phyloP scores from a whole-genome alignment of 2,329 filamentous ascomycete species.

The Penicillium sp. region DNA sequence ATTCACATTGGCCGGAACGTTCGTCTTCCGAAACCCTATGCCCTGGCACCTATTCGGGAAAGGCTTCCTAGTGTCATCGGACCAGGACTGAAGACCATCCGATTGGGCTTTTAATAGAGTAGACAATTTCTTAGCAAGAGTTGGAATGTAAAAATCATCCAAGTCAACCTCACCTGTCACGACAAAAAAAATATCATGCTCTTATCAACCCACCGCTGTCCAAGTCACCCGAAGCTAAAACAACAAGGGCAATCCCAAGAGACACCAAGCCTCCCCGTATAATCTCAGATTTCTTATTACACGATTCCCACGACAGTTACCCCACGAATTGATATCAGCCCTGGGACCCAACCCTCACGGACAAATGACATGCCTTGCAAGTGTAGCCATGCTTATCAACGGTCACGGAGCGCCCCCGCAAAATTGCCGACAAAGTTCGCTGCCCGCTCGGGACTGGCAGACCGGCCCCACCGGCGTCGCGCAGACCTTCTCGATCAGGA shows the following conservation, averaged over 20 bases:
- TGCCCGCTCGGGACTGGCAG: slow-evolving; percentile 3
- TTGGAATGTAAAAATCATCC: not conserved
- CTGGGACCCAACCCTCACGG: not conserved
- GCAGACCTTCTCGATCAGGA: slow-evolving; percentile 29
- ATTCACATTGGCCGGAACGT: not conserved
- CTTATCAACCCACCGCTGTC: not conserved
- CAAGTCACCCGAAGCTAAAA: not conserved
- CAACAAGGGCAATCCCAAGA: slow-evolving; percentile 9
- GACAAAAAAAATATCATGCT: not conserved
- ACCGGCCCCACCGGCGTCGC: slow-evolving; percentile 23
- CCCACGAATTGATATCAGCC: slow-evolving; percentile 2
- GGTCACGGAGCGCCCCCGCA: slow-evolving; percentile 13
- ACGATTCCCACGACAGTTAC: slow-evolving; percentile 8
- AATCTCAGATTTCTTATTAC: slow-evolving; percentile 7
- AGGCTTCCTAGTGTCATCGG: not conserved
- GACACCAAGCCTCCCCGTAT: not conserved
- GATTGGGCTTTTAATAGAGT: slow-evolving; percentile 4
- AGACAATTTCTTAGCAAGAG: not conserved
- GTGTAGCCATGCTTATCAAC: slow-evolving; percentile 7
- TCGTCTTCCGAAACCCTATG: slow-evolving; percentile 17
- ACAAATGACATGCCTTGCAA: slow-evolving; percentile 8
- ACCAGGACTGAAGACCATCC: slow-evolving; percentile 5
- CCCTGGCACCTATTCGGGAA: slow-evolving; percentile 11
- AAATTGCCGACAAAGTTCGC: slow-evolving; percentile 19
- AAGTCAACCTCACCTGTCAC: not conserved